Percentiles rank a stretch among this genome's conserved stretches.
These are phyloP conservation scores for Hysterangium stoloniferum DNA, from an alignment of 768 basidiomycete genomes.

Conservation along the genomic window DNA sequence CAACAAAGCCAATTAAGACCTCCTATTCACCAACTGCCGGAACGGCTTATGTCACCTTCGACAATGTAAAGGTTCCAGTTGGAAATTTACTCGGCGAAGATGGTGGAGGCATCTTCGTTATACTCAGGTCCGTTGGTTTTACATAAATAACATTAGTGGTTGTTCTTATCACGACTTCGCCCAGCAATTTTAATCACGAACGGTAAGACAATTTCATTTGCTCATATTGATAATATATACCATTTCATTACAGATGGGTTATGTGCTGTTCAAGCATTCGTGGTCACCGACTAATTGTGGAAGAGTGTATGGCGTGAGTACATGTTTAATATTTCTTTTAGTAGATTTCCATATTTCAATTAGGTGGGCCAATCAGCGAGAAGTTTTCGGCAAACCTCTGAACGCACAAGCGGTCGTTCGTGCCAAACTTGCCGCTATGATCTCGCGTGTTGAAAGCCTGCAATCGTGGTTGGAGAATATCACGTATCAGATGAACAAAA, in stretches of 20 bases:
- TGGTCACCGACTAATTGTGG: slow-evolving; percentile 59
- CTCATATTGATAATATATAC: neutral
- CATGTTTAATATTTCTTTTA: neutral
- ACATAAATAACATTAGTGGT: slow-evolving; percentile 26
- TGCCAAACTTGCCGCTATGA: slow-evolving; percentile 83
- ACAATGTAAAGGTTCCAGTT: slow-evolving; percentile 78
- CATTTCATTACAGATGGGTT: slow-evolving; percentile 48
- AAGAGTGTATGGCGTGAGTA: slow-evolving; percentile 69
- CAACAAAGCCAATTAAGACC: slow-evolving; percentile 83
- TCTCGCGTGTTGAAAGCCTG: slow-evolving; percentile 70
- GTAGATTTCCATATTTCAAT: neutral
- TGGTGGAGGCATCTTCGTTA: slow-evolving; percentile 62
- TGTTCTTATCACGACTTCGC: slow-evolving; percentile 19
- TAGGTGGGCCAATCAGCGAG: slow-evolving; percentile 81
- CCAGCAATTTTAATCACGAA: slow-evolving; percentile 89
- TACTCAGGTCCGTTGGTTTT: slow-evolving; percentile 24
- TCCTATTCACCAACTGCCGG: slow-evolving; percentile 86
- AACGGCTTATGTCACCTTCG: slow-evolving; percentile 77
- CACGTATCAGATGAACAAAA: slow-evolving; percentile 82
- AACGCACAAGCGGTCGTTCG: slow-evolving; percentile 82
- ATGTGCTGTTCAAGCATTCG: slow-evolving; percentile 70
- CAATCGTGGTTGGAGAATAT: slow-evolving; percentile 86
- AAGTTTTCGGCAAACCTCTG: slow-evolving; percentile 87
- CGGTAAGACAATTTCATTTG: slow-evolving; percentile 25
- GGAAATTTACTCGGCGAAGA: slow-evolving; percentile 82